Percentiles rank a stretch among this genome's conserved stretches.
Conservation (phyloP, 1,284 basidiomycete species). For the Xerocomus nothofagi region DNA sequence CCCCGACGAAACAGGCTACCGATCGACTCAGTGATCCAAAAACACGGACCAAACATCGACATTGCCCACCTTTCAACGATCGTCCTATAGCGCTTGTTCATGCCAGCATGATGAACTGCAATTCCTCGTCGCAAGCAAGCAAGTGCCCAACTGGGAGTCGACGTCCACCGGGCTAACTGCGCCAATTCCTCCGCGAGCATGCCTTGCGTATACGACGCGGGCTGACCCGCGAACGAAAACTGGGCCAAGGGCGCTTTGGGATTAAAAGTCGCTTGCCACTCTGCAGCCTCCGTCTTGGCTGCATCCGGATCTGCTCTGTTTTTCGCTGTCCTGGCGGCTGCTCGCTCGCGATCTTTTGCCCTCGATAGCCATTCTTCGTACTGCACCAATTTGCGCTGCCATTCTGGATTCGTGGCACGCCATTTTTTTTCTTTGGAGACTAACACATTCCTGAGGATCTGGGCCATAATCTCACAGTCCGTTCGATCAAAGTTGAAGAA, state of each 20-base stretch:
- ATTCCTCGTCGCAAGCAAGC: conserved; percentile 57
- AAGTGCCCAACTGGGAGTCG: conserved; percentile 44
- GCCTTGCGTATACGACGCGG: conserved; percentile 42
- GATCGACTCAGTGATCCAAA: not conserved
- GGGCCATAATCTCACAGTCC: conserved; percentile 56
- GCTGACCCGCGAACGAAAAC: conserved; percentile 57
- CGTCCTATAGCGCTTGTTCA: conserved; percentile 61
- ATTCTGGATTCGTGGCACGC: conserved; percentile 47
- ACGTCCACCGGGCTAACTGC: conserved; percentile 39
- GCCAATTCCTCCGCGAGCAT: conserved; percentile 53
- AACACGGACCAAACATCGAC: not conserved
- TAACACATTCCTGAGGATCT: conserved; percentile 39
- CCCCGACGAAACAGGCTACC: conserved; percentile 58
- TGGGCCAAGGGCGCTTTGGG: conserved; percentile 55
- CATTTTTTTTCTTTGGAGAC: conserved; percentile 48
- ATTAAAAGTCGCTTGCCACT: conserved; percentile 57
- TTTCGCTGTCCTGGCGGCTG: conserved; percentile 38
- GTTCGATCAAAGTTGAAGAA: conserved; percentile 65
- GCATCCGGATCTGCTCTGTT: conserved; percentile 38
- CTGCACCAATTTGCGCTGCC: conserved; percentile 50
- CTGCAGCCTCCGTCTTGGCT: conserved; percentile 24
- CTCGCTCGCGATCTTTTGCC: conserved; percentile 47
- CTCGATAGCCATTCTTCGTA: conserved; percentile 51
- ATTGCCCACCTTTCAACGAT: conserved; percentile 55
- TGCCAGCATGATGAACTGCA: conserved; percentile 68